Evolutionary conservation across 306 rosid genomes (phyloP).

Genomic region (Inga oerstediana): DNA sequence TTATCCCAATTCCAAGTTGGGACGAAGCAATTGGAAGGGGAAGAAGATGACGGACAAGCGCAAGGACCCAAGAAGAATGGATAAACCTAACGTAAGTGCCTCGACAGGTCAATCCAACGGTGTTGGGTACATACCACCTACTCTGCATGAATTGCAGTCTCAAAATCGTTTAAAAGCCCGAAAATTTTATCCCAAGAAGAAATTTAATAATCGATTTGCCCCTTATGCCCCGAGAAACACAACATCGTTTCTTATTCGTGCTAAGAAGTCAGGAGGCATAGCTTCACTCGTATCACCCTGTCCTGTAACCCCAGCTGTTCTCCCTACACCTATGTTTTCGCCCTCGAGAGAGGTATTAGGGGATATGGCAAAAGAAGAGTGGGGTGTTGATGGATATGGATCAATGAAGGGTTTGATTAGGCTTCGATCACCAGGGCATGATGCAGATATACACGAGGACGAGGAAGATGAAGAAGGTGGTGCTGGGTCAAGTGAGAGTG

Average conservation of each 20-base stretch:
- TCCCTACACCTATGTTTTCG: constrained; percentile 83
- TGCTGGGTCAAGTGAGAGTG: constrained; percentile 86
- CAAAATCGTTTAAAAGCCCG: constrained; percentile 88
- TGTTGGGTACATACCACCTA: constrained; percentile 63
- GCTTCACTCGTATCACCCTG: constrained; percentile 89
- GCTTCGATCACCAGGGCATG: constrained; percentile 73
- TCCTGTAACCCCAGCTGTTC: constrained; percentile 88
- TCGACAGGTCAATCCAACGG: constrained; percentile 25
- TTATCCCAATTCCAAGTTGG: constrained; percentile 32
- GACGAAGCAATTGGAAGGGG: constrained; percentile 83
- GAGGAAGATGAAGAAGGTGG: constrained; percentile 57
- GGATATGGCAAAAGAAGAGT: constrained; percentile 92
- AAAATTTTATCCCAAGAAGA: constrained; percentile 87
- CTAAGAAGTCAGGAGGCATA: constrained; percentile 86
- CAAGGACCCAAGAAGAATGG: constrained; percentile 64
- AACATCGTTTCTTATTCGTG: constrained; percentile 82
- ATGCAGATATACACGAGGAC: constrained; percentile 50
- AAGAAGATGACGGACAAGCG: constrained; percentile 70
- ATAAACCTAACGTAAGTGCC: constrained; percentile 32
- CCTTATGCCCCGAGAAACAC: constrained; percentile 98
- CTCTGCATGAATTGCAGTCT: constrained; percentile 81
- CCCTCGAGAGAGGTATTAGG: constrained; percentile 87
- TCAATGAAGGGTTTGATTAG: constrained; percentile 94
- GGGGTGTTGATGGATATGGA: constrained; percentile 98
- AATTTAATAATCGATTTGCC: constrained; percentile 74